Conservation (phyloP, 352 stramenopile species). For the Pythium phragmiticola region DNA sequence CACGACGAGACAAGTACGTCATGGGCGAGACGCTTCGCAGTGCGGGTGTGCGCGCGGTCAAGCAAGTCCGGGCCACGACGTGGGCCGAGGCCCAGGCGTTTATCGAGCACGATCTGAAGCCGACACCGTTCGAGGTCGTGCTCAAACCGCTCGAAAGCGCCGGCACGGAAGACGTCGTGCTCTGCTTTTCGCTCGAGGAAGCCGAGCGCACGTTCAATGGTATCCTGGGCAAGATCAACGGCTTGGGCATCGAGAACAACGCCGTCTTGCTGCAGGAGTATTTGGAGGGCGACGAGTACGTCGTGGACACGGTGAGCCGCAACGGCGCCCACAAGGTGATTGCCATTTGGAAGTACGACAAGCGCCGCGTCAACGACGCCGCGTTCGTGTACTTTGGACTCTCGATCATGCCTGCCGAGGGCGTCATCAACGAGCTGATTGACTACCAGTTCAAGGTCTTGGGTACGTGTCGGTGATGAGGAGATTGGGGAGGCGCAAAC, state of each 20-base stretch:
- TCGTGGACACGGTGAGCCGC: conserved; percentile 94
- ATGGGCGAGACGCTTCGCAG: conserved; percentile 87
- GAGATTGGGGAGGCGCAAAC: no score
- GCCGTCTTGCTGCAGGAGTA: conserved; percentile 92
- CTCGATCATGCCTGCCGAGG: conserved; percentile 65
- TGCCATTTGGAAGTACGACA: conserved; percentile 98
- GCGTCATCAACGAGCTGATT: conserved; percentile 76
- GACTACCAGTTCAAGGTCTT: conserved; percentile 84
- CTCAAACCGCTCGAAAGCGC: conserved; percentile 90
- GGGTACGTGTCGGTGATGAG: conserved; percentile 19
- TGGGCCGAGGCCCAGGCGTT: conserved; percentile 77
- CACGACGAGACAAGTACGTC: conserved; percentile 77
- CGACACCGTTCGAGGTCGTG: conserved; percentile 79
- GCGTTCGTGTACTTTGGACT: conserved; percentile 95
- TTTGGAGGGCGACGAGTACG: conserved; percentile 94
- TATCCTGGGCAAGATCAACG: conserved; percentile 88
- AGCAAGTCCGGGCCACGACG: conserved; percentile 85
- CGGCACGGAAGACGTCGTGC: conserved; percentile 72
- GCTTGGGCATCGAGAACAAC: conserved; percentile 83
- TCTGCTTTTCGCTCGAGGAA: conserved; percentile 79
- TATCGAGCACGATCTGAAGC: conserved; percentile 58
- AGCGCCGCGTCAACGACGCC: conserved; percentile 92
- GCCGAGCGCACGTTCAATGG: conserved; percentile 75
- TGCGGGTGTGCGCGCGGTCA: conserved; percentile 83
- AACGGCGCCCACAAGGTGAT: conserved; percentile 94